Conservation (phyloP, 2,329 filamentous ascomycete genomes). For the Trichoderma sp. region DNA sequence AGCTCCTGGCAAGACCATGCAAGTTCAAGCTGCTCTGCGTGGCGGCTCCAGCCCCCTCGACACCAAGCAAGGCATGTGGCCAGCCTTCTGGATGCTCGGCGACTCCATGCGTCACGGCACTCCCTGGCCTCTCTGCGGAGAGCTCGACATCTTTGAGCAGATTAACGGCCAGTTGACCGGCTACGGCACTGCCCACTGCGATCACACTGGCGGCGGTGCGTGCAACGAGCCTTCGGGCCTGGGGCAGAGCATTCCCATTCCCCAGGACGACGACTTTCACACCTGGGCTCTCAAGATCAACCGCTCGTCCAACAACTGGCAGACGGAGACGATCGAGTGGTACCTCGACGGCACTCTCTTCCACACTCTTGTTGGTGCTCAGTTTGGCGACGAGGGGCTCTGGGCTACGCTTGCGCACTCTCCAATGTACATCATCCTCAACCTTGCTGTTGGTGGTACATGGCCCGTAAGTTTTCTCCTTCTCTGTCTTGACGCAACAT, state of each 20-base stretch:
- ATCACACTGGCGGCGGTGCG: slow-evolving; percentile 40
- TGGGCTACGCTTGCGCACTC: slow-evolving; percentile 45
- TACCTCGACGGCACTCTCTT: slow-evolving; percentile 44
- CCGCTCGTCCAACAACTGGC: slow-evolving; percentile 43
- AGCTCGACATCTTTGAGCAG: slow-evolving; percentile 51
- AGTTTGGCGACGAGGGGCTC: slow-evolving; percentile 39
- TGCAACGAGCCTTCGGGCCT: slow-evolving; percentile 49
- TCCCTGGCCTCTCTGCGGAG: slow-evolving; percentile 48
- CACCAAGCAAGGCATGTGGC: slow-evolving; percentile 51
- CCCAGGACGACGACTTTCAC: slow-evolving; percentile 46
- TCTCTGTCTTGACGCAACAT: not conserved
- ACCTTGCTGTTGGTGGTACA: slow-evolving; percentile 47
- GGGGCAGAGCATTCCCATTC: slow-evolving; percentile 36
- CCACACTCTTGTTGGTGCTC: slow-evolving; percentile 41
- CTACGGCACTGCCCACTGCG: slow-evolving; percentile 50
- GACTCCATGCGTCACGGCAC: slow-evolving; percentile 45
- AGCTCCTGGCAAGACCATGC: slow-evolving; percentile 37
- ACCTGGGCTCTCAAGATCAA: slow-evolving; percentile 49
- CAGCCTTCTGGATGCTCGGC: slow-evolving; percentile 53
- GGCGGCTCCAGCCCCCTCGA: slow-evolving; percentile 36
- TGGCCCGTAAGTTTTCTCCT: slow-evolving; percentile 35
- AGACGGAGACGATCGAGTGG: slow-evolving; percentile 48
- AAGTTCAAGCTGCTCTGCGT: slow-evolving; percentile 45
- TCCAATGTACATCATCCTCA: slow-evolving; percentile 46
- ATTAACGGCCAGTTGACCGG: slow-evolving; percentile 45